Base-by-base conservation (phyloP, 176 grass and related monocot genomes). In the Hsuehochloa calcarea region DNA sequence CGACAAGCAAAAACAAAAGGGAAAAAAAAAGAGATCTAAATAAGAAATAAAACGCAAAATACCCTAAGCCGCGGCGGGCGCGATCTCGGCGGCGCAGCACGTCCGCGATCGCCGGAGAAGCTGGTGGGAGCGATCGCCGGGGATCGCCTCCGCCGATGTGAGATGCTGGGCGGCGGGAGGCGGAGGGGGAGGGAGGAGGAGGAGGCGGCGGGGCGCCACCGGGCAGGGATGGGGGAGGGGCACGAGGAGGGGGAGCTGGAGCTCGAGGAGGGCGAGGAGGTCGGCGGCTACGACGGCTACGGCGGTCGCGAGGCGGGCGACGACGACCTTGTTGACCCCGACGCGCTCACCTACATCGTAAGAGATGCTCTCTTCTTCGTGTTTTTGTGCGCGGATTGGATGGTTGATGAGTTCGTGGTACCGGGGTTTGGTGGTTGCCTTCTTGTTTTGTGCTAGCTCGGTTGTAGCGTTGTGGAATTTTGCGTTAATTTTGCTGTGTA, bases 321-420 rank as follows among this genome's bases (percentile, higher is more conserved):
- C 83, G 73, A 50, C 34, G 58, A 65, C 56, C 68, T 76, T 59
- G 19, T 74, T 79, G 89, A 89, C 65, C 86, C 86, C 59, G 87
- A 91, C 84, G 60, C 72, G 29, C 43, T 82, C 75, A 81, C 92
- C 29, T 79, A 81, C 80, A 91, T 94, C 71, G 92, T 94, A 94
- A 94, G 92, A 39, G 35, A 65, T 34, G 63, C 62, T 56, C 60
- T 65, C 61, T 51, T 10, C 64, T 26, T 20, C 50, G 5, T 65
- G 4, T 27, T 7, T n/a, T 3, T 23, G 22, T 37, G 66, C 17
- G 54, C 65, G 65, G 72, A 54, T 88, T 74, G 59, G 63, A 46
- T 73, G 43, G 71, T 27, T 27, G 70, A 44, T 52, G 43, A 45
- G 83, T 10, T 55, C 64, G 27, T 71, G 65, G 64, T 43, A n/a